Evolutionary conservation across 1,284 basidiomycete genomes (phyloP), one percentile per base, ranked within the genome.

Genomic region (Microbotryomycetes sp.): DNA sequence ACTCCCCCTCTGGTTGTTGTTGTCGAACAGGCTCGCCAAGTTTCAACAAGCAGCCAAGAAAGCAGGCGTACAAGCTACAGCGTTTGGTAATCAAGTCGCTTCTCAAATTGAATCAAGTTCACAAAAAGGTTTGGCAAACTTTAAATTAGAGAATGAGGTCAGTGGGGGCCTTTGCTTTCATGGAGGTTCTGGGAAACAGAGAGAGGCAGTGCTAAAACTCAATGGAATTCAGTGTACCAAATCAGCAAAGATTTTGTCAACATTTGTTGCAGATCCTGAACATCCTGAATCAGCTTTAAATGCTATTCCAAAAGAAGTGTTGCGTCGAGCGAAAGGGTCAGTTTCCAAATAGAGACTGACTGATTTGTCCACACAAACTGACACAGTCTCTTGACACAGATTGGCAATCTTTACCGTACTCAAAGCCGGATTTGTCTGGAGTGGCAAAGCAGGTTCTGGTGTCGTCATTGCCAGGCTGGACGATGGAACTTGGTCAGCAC

Each of bases 401-500:
- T 85, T 98, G 59, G 94, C 94, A 30, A 82, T 97, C 64, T 97
- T 97, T 82, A 91, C 92, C 70, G 91, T 97, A 28, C 78, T 97
- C 75, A 82, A 82, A 71, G 76, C 75, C 1, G 75, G 64, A 25
- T 66, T 68, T 48, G 66, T 70, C 55, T 71, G 71, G 71, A 92
- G 89, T 9, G 94, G 92, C 56, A 94, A 93, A 77, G 92, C 90
- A 1, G 94, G 94, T 42, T 92, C 89, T 0, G 94, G 94, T 9
- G 78, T 98, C 62, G 92, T 98, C 74, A 88, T 97, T 71, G 90
- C 94, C 12, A 86, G 96, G 19, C 83, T 97, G 42, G 88, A 89
- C 4, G 93, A 97, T 74, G 96, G 94, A 64, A 92, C 89, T 23
- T 97, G 94, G 94, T 92, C 89, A 52, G 93, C 93, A 1, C 94